phyloP scores from a whole-genome alignment of 805 yeast genomes.

The Nadsonia fulvescens region DNA sequence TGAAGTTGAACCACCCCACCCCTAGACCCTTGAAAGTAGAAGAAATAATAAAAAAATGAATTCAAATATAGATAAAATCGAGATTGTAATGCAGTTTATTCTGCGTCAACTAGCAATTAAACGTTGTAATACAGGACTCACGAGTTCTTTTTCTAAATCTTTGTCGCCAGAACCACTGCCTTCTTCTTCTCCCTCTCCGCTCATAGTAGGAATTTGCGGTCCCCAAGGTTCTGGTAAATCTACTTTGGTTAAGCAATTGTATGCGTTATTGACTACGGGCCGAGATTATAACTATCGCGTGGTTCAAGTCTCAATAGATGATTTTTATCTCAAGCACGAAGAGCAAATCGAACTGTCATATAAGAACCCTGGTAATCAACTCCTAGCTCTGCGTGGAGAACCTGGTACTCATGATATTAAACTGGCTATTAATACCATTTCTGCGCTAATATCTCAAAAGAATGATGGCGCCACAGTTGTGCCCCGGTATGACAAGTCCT shows the following conservation, averaged over 20 bases:
- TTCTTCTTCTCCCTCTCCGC: too few relatives aligned
- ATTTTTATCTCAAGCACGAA: conserved; percentile 52
- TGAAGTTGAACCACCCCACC: too few relatives aligned
- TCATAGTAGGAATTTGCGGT: conserved; percentile 18
- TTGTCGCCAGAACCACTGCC: too few relatives aligned
- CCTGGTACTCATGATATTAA: conserved; percentile 85
- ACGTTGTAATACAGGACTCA: too few relatives aligned
- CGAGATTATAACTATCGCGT: conserved; percentile 21
- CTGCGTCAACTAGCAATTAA: too few relatives aligned
- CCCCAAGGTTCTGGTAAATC: conserved; percentile 23
- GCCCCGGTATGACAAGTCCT: conserved; percentile 70
- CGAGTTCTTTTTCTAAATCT: too few relatives aligned
- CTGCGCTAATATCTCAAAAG: conserved; percentile 15
- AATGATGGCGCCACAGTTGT: conserved; percentile 20
- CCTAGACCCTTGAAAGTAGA: too few relatives aligned
- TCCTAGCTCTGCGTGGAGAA: conserved; percentile 65
- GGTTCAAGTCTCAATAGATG: conserved; percentile 56
- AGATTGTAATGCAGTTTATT: too few relatives aligned
- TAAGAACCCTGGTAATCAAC: conserved; percentile 26
- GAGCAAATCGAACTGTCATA: conserved; percentile 35
- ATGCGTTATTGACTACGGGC: conserved; percentile 14
- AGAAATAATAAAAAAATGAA: too few relatives aligned
- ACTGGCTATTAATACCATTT: conserved; percentile 22
- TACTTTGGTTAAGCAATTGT: conserved; percentile 14
- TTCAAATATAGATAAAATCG: too few relatives aligned